A percentile compares a stretch with the other conserved stretches of the same genome.
phyloP scores from a whole-genome alignment of 495 filamentous ascomycete species.

The Aspergillus heteromorphus region DNA sequence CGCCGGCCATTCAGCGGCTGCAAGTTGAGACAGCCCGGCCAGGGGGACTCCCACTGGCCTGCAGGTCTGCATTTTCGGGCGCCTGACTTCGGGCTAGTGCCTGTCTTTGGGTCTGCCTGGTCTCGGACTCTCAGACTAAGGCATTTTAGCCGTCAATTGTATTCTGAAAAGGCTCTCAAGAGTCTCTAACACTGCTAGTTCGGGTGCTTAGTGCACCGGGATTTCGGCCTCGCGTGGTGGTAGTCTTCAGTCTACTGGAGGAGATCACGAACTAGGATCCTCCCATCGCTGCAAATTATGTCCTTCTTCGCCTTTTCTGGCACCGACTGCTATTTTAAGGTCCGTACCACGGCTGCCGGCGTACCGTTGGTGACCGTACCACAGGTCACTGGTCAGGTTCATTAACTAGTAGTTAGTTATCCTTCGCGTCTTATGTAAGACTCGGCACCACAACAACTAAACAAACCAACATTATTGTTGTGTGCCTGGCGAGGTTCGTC shows the following conservation, averaged over 20 bases:
- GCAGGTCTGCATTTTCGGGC: slow-evolving; percentile 5
- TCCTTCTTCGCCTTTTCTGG: background rate
- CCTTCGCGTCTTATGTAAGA: background rate
- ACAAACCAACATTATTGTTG: background rate
- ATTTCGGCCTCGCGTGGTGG: too few relatives aligned
- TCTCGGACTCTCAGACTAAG: background rate
- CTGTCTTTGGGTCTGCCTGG: slow-evolving; percentile 2
- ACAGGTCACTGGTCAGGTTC: background rate
- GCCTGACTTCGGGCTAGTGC: slow-evolving; percentile 1
- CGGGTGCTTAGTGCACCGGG: too few relatives aligned
- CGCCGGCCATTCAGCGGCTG: slow-evolving; percentile 6
- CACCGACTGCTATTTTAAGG: slow-evolving; percentile 14
- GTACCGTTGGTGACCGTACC: slow-evolving; percentile 1
- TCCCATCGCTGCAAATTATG: slow-evolving; percentile 6
- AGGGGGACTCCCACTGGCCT: background rate
- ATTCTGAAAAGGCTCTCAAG: too few relatives aligned
- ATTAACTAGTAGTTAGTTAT: too few relatives aligned
- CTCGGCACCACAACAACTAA: background rate
- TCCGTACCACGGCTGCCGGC: slow-evolving; percentile 8
- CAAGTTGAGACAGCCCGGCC: slow-evolving; percentile 10
- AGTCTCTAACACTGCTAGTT: background rate
- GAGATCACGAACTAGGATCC: slow-evolving; percentile 7
- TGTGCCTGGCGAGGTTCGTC: background rate
- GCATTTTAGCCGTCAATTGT: background rate
- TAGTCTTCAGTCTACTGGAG: too few relatives aligned